Conservation (phyloP, 2,329 filamentous ascomycete genomes). For the Paramyrothecium roridum region DNA sequence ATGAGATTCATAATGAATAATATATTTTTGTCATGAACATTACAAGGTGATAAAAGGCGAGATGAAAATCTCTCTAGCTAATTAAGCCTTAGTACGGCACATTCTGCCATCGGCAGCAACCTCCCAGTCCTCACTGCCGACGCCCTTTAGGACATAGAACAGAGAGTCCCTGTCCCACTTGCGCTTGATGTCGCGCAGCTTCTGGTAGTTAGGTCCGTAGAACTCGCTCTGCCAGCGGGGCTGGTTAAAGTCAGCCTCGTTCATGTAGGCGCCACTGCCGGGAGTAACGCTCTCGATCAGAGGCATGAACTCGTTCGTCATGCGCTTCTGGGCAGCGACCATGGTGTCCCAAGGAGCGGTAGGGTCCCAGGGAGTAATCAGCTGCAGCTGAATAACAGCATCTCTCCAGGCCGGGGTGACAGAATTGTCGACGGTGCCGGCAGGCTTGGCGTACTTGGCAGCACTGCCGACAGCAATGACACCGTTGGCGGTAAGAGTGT, state of each 20-base stretch:
- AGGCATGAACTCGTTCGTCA: conserved; percentile 26
- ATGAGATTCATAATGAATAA: not conserved
- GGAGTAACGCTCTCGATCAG: conserved; percentile 6
- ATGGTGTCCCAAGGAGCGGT: conserved; percentile 15
- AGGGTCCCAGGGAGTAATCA: conserved; percentile 22
- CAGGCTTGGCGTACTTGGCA: conserved; percentile 21
- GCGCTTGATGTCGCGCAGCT: conserved; percentile 6
- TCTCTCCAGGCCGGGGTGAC: conserved; percentile 35
- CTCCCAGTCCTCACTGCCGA: conserved; percentile 1
- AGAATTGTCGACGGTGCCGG: conserved; percentile 26
- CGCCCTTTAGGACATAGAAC: conserved; percentile 1
- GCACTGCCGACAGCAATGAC: conserved; percentile 25
- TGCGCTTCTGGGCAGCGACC: conserved; percentile 20
- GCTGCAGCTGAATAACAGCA: conserved; percentile 26
- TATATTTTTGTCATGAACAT: not conserved
- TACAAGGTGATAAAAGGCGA: not conserved
- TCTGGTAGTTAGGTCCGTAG: conserved; percentile 1
- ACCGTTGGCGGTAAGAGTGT: conserved; percentile 24
- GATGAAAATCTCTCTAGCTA: not conserved
- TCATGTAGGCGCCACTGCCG: conserved; percentile 8
- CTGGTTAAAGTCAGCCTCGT: conserved; percentile 1
- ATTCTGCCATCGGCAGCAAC: not conserved
- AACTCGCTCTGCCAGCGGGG: not conserved
- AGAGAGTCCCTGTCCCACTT: conserved; percentile 17
- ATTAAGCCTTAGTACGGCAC: not conserved